Percentiles rank a stretch among this genome's conserved stretches.
phyloP scores from a whole-genome alignment of 768 basidiomycete species.

The Podaxis carcinomalis region DNA sequence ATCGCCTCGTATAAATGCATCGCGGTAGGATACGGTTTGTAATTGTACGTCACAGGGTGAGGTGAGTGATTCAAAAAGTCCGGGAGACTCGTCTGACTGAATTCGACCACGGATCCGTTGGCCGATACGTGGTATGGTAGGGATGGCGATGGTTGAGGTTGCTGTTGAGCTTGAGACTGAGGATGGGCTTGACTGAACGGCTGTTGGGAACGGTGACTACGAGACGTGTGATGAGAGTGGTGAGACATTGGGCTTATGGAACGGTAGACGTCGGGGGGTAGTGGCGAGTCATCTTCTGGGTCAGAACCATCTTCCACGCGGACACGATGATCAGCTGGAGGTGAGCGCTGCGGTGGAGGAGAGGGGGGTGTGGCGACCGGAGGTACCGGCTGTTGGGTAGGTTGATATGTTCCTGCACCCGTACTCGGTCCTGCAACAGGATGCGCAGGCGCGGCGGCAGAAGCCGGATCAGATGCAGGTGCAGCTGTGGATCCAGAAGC shows the following conservation, averaged over 20 bases:
- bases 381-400: not conserved
- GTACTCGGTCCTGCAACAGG: not conserved
- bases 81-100: conserved; percentile 32
- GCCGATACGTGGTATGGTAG: not conserved
- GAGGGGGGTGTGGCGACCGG: conserved; percentile 2
- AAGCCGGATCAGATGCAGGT: no score
- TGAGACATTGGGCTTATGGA: not conserved
- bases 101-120: conserved; percentile 23
- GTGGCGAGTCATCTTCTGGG: not conserved
- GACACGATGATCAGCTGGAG: conserved; percentile 7
- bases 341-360: conserved; percentile 9
- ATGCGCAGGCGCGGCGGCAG: not conserved
- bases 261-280: not conserved
- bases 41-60: conserved; percentile 53
- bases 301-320: not conserved
- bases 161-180: not conserved
- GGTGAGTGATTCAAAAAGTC: conserved; percentile 67
- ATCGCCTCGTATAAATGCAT: conserved; percentile 75
- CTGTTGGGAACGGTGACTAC: conserved; percentile 7
- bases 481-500: not conserved
- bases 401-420: not conserved
- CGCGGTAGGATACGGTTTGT: conserved; percentile 60
- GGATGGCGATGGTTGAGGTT: not conserved
- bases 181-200: not conserved
- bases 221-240: not conserved